These are phyloP conservation scores for Chrysoporthe deuterocubensis DNA, from an alignment of 2,329 filamentous ascomycete species.

Conservation along the genomic window DNA sequence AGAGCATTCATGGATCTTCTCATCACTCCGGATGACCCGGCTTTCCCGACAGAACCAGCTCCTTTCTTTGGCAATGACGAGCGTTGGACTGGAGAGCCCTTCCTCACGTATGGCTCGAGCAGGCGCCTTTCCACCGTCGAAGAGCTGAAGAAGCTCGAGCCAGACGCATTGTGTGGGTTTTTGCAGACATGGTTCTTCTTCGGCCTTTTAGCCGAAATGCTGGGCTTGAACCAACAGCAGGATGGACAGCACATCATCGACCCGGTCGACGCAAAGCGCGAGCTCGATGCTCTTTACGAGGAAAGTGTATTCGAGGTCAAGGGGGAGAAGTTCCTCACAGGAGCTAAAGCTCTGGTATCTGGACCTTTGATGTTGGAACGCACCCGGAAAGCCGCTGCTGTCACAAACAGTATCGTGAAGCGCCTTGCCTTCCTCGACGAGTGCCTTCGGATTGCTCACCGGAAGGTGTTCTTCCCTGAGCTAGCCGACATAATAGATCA, in stretches of 20 bases:
- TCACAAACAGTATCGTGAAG: background rate
- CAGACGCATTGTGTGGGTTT: slow-evolving; percentile 34
- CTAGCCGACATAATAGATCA: slow-evolving; percentile 18
- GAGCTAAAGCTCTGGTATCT: background rate
- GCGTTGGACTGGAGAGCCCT: slow-evolving; percentile 36
- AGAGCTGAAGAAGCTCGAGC: slow-evolving; percentile 31
- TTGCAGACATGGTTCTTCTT: slow-evolving; percentile 42
- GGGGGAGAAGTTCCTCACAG: background rate
- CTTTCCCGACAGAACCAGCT: slow-evolving; percentile 9
- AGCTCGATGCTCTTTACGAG: background rate
- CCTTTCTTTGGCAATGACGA: slow-evolving; percentile 19
- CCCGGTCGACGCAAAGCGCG: background rate
- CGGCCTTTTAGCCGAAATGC: slow-evolving; percentile 37
- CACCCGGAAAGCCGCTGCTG: background rate
- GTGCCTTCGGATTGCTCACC: background rate
- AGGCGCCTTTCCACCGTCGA: slow-evolving; percentile 28
- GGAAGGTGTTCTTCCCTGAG: background rate
- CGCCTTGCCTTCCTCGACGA: background rate
- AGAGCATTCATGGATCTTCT: slow-evolving; percentile 32
- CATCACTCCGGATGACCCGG: slow-evolving; percentile 30
- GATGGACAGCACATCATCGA: slow-evolving; percentile 24
- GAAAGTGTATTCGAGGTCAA: background rate
- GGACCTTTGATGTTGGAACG: background rate
- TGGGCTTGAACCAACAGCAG: slow-evolving; percentile 34
- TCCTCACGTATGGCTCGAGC: slow-evolving; percentile 33